Percentiles rank a stretch among this genome's conserved stretches.
phyloP scores from a whole-genome alignment of 148 eudicot genomes.

The Oxyria digyna region DNA sequence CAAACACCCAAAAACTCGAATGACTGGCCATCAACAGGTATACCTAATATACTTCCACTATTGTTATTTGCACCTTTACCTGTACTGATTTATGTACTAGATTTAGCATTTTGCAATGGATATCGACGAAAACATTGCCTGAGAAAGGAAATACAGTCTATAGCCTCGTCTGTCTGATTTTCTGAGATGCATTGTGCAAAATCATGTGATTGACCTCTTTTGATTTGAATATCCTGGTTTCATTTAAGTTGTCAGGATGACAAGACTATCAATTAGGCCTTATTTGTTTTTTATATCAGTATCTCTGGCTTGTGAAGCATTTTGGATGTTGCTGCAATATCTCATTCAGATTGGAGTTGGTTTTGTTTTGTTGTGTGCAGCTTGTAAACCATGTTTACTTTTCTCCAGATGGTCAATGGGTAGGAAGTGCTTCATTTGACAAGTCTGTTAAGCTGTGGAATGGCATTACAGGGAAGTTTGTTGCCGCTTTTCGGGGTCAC shows the following conservation, averaged over 20 bases:
- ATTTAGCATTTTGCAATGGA: too few relatives aligned
- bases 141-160: too few relatives aligned
- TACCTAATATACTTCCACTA: too few relatives aligned
- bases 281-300: too few relatives aligned
- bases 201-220: neutral
- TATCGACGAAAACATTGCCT: neutral
- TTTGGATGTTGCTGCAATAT: neutral
- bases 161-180: too few relatives aligned
- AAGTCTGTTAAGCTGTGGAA: conserved; percentile 94
- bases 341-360: too few relatives aligned
- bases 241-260: neutral
- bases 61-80: too few relatives aligned
- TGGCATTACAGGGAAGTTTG: conserved; percentile 76
- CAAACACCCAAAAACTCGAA: conserved; percentile 89
- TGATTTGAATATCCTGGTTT: neutral
- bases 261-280: too few relatives aligned
- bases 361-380: conserved; percentile 24
- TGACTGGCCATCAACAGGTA: conserved; percentile 99
- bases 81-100: too few relatives aligned
- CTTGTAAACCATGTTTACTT: conserved; percentile 93
- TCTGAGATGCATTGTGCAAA: too few relatives aligned
- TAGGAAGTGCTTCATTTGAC: conserved; percentile 96
- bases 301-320: neutral
- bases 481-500: conserved; percentile 83
- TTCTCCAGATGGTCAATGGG: conserved; percentile 96